A percentile compares a stretch with the other conserved stretches of the same genome.
These are phyloP conservation scores for Paraurostyla sp. DNA, from an alignment of 73 alveolate genomes.

Conservation along the genomic window DNA sequence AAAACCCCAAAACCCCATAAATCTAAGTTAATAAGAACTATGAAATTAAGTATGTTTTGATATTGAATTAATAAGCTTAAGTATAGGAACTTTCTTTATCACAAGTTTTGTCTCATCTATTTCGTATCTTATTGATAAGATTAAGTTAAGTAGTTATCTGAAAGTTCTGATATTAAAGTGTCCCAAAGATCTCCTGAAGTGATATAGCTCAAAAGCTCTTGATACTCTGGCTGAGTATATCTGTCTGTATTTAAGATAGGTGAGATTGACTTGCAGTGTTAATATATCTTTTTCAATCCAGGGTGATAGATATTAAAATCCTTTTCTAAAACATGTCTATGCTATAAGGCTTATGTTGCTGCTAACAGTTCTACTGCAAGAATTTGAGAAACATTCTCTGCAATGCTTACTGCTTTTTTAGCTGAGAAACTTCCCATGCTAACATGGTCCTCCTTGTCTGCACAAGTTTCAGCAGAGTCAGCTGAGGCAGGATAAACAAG, in stretches of 20 bases:
- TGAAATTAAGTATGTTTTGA: neutral
- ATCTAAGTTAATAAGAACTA: neutral
- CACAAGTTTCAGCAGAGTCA: conserved; percentile 79
- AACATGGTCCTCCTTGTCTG: conserved; percentile 85
- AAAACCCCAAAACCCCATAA: neutral
- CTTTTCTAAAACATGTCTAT: conserved; percentile 8
- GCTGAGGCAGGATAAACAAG: conserved; percentile 79
- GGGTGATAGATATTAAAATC: conserved; percentile 27
- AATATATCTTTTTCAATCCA: neutral
- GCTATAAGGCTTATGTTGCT: conserved; percentile 67
- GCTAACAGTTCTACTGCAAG: conserved; percentile 76
- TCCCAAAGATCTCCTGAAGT: conserved; percentile 42
- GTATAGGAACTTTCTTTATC: neutral
- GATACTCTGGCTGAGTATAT: conserved; percentile 54
- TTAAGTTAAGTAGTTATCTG: neutral
- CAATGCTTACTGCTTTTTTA: conserved; percentile 66
- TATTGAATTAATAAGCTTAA: neutral
- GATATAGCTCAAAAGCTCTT: neutral
- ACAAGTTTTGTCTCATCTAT: too few species aligned
- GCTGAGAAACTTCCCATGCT: conserved; percentile 83
- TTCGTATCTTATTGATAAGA: neutral
- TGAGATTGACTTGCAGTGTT: neutral
- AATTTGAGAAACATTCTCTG: conserved; percentile 64
- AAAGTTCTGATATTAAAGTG: neutral
- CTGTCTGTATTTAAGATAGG: conserved; percentile 39